Base-by-base conservation (phyloP, 768 basidiomycete genomes). In the Coprinopsis marcescibilis region DNA sequence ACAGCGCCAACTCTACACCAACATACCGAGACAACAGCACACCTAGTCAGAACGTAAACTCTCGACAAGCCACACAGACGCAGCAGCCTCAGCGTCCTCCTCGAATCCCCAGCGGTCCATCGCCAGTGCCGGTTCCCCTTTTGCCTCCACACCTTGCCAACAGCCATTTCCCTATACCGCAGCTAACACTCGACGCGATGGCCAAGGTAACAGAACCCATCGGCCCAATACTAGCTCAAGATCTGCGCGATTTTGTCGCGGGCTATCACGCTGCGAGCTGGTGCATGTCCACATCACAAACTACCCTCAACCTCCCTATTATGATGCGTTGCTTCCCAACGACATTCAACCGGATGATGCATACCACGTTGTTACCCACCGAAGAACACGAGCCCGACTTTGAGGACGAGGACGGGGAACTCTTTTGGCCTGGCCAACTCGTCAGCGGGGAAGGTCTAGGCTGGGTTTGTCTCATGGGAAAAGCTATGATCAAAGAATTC, bases 381-480 rank as follows among this genome's bases (percentile, higher is more conserved):
- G 87, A 90, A 53, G 87, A 90, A 60, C 74, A 83, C 46, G 85
- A 89, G 51, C 83, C 84, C 10, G 87, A 89, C 52, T 78, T 89
- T 44, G 87, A 89, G 60, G 88, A 90, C 55, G 84, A 88, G 53
- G 87, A 88, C 60, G 85, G 87, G 52, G 88, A 89, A 57, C 68
- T 90, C n/a, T 86, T 80, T 58, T 89, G 87, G 88, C 88, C 87
- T 0, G 81, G 81, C 34, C 82, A 86, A 56, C 71, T 76, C 27
- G 69, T 80, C 48, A 83, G 76, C 24, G 85, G 85, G 34, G 83
- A 87, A 61, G 88, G 88, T 40, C 71, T 90, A 24, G 88, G 83
- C 17, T 90, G 88, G 88, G 80, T 89, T n/a, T 89, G 87, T 61
- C 69, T 85, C 23, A 83, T 90, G 79, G 87, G 86, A 55, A 85